Evolutionary conservation across 2,329 filamentous ascomycete species (phyloP).

Genomic region (Fusarium kyushuense): DNA sequence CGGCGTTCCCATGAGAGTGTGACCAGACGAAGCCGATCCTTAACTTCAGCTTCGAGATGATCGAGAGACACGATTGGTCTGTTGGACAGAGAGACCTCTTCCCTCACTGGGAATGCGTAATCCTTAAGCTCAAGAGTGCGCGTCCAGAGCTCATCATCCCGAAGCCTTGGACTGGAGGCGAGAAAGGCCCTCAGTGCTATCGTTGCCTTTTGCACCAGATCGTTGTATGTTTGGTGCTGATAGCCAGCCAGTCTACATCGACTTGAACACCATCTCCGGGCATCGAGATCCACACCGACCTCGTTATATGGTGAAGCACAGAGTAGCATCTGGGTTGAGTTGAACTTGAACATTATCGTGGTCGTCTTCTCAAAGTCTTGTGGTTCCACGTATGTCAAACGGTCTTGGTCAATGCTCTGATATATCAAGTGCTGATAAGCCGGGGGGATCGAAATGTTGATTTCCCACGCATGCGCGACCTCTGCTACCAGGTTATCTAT

Average conservation of each 20-base stretch:
- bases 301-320: slow-evolving; percentile 55
- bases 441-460: not conserved
- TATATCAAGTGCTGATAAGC: not conserved
- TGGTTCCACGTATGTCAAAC: slow-evolving; percentile 54
- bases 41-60: slow-evolving; percentile 42
- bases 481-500: slow-evolving; percentile 39
- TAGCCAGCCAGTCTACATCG: slow-evolving; percentile 3
- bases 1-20: slow-evolving; percentile 45
- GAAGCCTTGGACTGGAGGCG: not conserved
- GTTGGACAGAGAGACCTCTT: not conserved
- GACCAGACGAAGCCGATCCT: slow-evolving; percentile 37
- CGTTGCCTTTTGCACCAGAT: slow-evolving; percentile 12
- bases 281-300: slow-evolving; percentile 34
- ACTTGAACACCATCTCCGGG: slow-evolving; percentile 11
- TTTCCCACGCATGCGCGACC: slow-evolving; percentile 36
- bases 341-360: slow-evolving; percentile 28
- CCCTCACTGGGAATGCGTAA: not conserved
- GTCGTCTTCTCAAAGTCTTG: slow-evolving; percentile 43
- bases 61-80: slow-evolving; percentile 39
- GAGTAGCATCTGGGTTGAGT: slow-evolving; percentile 43
- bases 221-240: not conserved
- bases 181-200: slow-evolving; percentile 28
- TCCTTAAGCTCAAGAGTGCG: not conserved
- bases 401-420: slow-evolving; percentile 51
- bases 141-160: slow-evolving; percentile 18